Evolutionary conservation across 2,329 filamentous ascomycete species (phyloP).

Genomic region (Curvularia lunata): DNA sequence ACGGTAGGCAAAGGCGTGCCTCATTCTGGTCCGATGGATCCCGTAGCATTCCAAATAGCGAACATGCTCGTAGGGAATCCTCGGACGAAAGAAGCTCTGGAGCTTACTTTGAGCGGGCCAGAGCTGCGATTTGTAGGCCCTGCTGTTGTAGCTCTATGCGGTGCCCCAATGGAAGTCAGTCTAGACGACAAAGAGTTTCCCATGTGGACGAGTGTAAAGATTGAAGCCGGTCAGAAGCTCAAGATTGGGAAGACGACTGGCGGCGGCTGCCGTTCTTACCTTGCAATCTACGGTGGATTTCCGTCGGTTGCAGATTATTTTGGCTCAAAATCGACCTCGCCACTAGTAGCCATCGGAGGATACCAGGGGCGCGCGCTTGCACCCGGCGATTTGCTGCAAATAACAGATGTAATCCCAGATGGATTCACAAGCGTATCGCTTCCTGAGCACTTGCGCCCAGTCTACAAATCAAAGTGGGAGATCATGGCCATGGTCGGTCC

Average conservation of each 20-base stretch:
- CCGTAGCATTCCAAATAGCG: conserved; percentile 62
- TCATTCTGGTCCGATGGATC: conserved; percentile 67
- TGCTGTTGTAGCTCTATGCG: conserved; percentile 64
- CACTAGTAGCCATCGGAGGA: conserved; percentile 64
- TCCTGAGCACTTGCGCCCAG: conserved; percentile 56
- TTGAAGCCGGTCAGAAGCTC: conserved; percentile 60
- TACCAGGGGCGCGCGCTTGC: conserved; percentile 64
- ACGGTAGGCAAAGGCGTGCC: conserved; percentile 64
- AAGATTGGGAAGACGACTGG: conserved; percentile 62
- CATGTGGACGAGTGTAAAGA: conserved; percentile 63
- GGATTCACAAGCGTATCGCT: conserved; percentile 44
- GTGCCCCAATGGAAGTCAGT: conserved; percentile 59
- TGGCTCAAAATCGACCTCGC: conserved; percentile 65
- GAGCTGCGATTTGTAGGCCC: conserved; percentile 62
- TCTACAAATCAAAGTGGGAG: conserved; percentile 60
- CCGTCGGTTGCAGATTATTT: conserved; percentile 62
- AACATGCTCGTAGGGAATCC: conserved; percentile 67
- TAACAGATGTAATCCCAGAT: conserved; percentile 51
- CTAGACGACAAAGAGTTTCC: conserved; percentile 58
- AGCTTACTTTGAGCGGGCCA: conserved; percentile 67
- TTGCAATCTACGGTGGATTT: conserved; percentile 64
- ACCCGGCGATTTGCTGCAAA: conserved; percentile 60
- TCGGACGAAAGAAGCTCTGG: conserved; percentile 59
- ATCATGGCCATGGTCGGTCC: conserved; percentile 63
- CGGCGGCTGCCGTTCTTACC: conserved; percentile 63